Conservation (phyloP, 192 early-diverging fungal genomes). For the Umbelopsis ramanniana region DNA sequence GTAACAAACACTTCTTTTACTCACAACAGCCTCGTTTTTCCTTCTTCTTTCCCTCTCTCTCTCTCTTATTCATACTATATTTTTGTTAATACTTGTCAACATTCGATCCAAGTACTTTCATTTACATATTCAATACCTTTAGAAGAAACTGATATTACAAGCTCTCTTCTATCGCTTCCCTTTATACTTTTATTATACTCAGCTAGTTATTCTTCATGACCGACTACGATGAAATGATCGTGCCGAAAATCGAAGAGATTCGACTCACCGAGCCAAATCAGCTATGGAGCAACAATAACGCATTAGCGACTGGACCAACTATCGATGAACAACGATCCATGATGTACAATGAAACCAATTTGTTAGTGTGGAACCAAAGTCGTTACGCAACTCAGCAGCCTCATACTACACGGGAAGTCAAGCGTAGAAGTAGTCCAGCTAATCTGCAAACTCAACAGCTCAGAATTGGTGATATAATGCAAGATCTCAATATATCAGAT, state of each 20-base stretch:
- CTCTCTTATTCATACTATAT: conserved; percentile 12
- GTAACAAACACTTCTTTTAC: conserved; percentile 4
- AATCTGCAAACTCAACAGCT: conserved; percentile 3
- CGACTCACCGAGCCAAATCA: neutral
- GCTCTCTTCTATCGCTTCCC: neutral
- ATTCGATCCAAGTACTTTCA: conserved; percentile 7
- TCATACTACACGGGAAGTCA: neutral
- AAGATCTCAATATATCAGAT: conserved; percentile 17
- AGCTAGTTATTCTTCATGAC: conserved; percentile 4
- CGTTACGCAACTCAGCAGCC: neutral
- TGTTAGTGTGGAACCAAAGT: neutral
- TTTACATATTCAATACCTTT: conserved; percentile 5
- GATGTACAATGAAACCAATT: conserved; percentile 5
- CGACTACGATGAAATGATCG: conserved; percentile 6
- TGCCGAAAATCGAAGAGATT: conserved; percentile 13
- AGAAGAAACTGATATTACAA: neutral
- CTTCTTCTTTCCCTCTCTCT: conserved; percentile 9
- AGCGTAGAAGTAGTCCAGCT: conserved; percentile 14
- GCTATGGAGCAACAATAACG: neutral
- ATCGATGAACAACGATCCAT: neutral
- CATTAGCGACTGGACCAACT: neutral
- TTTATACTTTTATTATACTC: neutral
- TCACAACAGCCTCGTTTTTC: conserved; percentile 15
- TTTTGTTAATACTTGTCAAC: conserved; percentile 14
- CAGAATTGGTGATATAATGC: conserved; percentile 2